These are phyloP conservation scores for Porcisia hertigi DNA, from an alignment of 208 protist genomes.

Conservation along the genomic window DNA sequence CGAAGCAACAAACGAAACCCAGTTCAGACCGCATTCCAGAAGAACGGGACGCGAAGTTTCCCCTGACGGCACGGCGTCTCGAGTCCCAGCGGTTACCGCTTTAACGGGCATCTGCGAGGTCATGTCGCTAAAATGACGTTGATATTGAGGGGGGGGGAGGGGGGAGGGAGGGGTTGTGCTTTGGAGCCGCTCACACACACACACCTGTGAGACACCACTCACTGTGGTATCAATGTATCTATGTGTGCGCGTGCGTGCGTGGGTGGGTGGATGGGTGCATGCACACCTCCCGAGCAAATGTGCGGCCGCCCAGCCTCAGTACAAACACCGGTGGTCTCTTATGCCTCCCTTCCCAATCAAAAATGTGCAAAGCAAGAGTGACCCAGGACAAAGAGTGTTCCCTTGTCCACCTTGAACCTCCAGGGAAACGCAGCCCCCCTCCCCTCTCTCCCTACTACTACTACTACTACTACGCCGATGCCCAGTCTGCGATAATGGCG, in stretches of 20 bases:
- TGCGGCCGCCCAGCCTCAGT: not conserved
- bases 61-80: not conserved
- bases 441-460: not conserved
- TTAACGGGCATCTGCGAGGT: not conserved
- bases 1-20: slow-evolving; percentile 10
- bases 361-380: not conserved
- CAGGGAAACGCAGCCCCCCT: not conserved
- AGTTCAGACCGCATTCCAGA: slow-evolving; percentile 20
- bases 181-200: not conserved
- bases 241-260: not conserved
- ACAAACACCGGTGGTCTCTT: not conserved
- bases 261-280: not conserved
- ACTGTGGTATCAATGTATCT: not conserved
- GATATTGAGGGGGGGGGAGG: not conserved
- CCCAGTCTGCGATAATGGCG: not conserved
- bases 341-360: not conserved
- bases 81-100: too few relatives aligned
- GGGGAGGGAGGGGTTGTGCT: too few relatives aligned
- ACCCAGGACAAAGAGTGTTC: not conserved
- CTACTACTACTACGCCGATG: not conserved
- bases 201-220: not conserved
- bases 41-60: not conserved
- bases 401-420: not conserved
- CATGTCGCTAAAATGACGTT: not conserved
- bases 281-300: not conserved